A percentile compares a stretch with the other conserved stretches of the same genome.
Conservation (phyloP, 164 flowering plant species). For the grape (Vitis vinifera) region DNA sequence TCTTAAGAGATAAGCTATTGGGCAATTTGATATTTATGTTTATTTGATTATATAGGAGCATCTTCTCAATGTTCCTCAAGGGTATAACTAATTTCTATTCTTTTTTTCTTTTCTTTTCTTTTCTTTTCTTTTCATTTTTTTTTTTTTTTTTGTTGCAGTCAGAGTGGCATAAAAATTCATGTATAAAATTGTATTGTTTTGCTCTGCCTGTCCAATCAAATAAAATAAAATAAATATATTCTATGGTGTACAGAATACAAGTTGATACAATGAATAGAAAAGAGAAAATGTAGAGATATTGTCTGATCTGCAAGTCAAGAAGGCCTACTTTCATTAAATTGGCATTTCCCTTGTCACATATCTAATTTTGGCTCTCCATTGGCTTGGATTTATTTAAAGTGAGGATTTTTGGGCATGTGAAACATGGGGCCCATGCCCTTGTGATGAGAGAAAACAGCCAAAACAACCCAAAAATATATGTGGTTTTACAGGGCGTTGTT, state of each 20-base stretch:
- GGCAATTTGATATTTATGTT: too few relatives aligned
- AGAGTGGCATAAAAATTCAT: too few relatives aligned
- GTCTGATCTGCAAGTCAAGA: not conserved
- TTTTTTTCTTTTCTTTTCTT: too few relatives aligned
- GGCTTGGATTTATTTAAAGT: not conserved
- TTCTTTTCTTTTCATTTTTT: too few relatives aligned
- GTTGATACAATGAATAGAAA: not conserved
- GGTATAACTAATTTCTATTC: too few relatives aligned
- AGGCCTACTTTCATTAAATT: not conserved
- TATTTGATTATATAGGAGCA: too few relatives aligned
- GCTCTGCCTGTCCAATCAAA: not conserved
- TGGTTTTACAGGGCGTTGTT: too few relatives aligned
- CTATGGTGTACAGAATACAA: not conserved
- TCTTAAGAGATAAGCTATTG: too few relatives aligned
- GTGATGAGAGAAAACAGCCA: too few relatives aligned
- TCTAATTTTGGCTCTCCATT: not conserved
- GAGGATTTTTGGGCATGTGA: slow-evolving; percentile 1
- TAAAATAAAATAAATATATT: not conserved
- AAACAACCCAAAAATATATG: too few relatives aligned
- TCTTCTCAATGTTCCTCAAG: too few relatives aligned
- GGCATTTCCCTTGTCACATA: not conserved
- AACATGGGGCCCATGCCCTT: not conserved
- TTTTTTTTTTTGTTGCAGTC: too few relatives aligned
- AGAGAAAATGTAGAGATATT: not conserved
- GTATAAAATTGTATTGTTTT: not conserved